Evolutionary conservation across 2,329 filamentous ascomycete species (phyloP), one percentile per base, ranked within the genome.

Genomic region (Apiospora malaysiana): DNA sequence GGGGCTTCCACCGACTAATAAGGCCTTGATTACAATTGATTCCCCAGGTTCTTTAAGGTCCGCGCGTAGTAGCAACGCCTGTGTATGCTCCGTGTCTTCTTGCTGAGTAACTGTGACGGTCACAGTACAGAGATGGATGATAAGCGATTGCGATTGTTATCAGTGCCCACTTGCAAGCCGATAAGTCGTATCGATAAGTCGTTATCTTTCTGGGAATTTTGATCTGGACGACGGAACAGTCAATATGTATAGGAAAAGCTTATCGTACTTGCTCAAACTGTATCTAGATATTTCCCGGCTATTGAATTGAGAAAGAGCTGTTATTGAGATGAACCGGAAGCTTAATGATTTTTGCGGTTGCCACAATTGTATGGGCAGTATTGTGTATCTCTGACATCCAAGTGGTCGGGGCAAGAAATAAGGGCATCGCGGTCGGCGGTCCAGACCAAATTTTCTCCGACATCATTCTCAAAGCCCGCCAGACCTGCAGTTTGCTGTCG

Each of bases 401-500:
- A 68, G 65, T 63, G 66, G 63, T 70, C 68, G 69, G 72, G 72
- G 72, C 72, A 72, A 69, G 70, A 72, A 70, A 72, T 72, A 70
- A 73, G 72, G 72, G 72, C 70, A 73, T 73, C 70, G 69, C 65
- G 70, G 68, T 71, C 71, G 71, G 71, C 68, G 70, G 42, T 68
- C 10, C 59, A 63, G 46, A 40, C 70, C 69, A 73, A 73, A 72
- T 70, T 73, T 73, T 72, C 68, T 68, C 68, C 68, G 70, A 70
- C 69, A 27, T 70, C 69, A 68, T 70, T 67, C 46, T 68, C 66
- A 32, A 49, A 18, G 32, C 40, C 68, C 40, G 49, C 43, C 66
- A 70, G 65, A 37, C 49, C 69, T 49, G 37, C 63, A 42, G 51
- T 51, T 63, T 46, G 68, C 59, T 67, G 71, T 70, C 71, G 71